Base-by-base conservation (phyloP, 352 stramenopile genomes). In the Globisporangium yorkense region DNA sequence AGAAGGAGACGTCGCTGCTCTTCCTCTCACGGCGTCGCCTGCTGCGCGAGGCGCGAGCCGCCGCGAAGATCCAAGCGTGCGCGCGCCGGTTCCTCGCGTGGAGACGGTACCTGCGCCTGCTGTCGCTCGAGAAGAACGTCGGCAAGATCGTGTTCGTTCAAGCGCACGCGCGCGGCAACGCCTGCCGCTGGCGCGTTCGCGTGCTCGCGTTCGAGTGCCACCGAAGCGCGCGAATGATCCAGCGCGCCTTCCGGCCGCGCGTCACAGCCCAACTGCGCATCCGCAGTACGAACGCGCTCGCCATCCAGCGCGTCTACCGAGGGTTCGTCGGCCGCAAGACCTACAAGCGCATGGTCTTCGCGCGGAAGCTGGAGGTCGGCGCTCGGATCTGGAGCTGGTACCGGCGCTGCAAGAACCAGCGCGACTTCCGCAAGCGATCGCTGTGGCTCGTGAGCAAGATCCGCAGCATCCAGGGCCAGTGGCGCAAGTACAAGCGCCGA, bases 281-380 rank as follows among this genome's bases (percentile, higher is more conserved):
- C 20, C 67, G 61, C 29, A 62, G 63, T 35, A 55, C 49, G 18
- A 58, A 72, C 18, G 70, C 75, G 5, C 47, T 70, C 18, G 51
- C 58, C 10, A 88, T 89, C 47, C 78, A 91, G 46, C 78, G 74
- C 0, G 61, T 79, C 0, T 87, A 72, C 64, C 72, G 78, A 9
- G 76, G 75, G 0, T 76, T 69, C 47, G 44, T 59, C 3, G 72
- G 71, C 0, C 68, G 76, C 0, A 20, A 52, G 37, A 5, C 55
- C 5, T 68, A 55, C 52, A 37, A 63, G n/a, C 58, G 57, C 20
- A 46, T 57, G 2, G 18, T 72, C 16, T 64, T 66, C 20, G 63
- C 77, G 48, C 46, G 57, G 27, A 61, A 66, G 27, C 27, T 71
- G 3, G 45, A 37, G 1, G 61, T 51, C 8, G 65, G 46, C 1